A percentile compares a stretch with the other conserved stretches of the same genome.
These are phyloP conservation scores for Ogataea siamensis DNA, from an alignment of 805 yeast genomes.

Conservation along the genomic window DNA sequence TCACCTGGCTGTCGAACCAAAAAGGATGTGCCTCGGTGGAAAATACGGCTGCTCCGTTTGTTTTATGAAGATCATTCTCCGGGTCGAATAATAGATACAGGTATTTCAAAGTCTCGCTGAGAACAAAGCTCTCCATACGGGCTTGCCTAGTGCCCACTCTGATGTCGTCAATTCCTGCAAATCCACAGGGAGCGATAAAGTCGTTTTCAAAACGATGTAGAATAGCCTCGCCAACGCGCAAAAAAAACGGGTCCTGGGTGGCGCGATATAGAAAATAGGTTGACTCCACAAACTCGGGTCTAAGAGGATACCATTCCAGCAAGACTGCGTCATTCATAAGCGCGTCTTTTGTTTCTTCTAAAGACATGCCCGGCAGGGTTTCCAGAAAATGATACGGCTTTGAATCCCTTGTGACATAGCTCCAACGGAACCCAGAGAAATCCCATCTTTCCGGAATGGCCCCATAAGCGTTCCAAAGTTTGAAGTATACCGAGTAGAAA, in stretches of 20 bases:
- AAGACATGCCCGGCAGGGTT: slow-evolving; percentile 21
- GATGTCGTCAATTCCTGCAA: slow-evolving; percentile 71
- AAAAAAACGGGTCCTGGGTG: slow-evolving; percentile 79
- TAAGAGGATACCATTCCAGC: slow-evolving; percentile 86
- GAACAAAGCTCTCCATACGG: slow-evolving; percentile 88
- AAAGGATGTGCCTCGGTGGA: slow-evolving; percentile 93
- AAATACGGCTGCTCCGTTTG: slow-evolving; percentile 45
- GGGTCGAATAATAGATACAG: slow-evolving; percentile 57
- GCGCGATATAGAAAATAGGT: slow-evolving; percentile 82
- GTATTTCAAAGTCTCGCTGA: slow-evolving; percentile 76
- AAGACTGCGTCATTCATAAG: slow-evolving; percentile 41
- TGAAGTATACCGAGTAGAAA: slow-evolving; percentile 60
- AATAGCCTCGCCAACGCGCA: slow-evolving; percentile 69
- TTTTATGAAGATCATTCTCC: slow-evolving; percentile 47
- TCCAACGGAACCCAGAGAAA: slow-evolving; percentile 29
- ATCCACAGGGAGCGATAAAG: slow-evolving; percentile 71
- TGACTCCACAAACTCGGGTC: slow-evolving; percentile 91
- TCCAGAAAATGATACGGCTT: slow-evolving; percentile 22
- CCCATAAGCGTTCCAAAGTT: slow-evolving; percentile 77
- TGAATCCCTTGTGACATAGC: slow-evolving; percentile 13
- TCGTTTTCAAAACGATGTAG: slow-evolving; percentile 51
- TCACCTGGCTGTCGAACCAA: slow-evolving; percentile 53
- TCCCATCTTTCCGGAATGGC: slow-evolving; percentile 91
- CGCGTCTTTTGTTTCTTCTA: slow-evolving; percentile 24
- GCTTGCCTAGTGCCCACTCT: slow-evolving; percentile 61